These are phyloP conservation scores for Amanita inopinata DNA, from an alignment of 768 basidiomycete genomes.

Conservation along the genomic window DNA sequence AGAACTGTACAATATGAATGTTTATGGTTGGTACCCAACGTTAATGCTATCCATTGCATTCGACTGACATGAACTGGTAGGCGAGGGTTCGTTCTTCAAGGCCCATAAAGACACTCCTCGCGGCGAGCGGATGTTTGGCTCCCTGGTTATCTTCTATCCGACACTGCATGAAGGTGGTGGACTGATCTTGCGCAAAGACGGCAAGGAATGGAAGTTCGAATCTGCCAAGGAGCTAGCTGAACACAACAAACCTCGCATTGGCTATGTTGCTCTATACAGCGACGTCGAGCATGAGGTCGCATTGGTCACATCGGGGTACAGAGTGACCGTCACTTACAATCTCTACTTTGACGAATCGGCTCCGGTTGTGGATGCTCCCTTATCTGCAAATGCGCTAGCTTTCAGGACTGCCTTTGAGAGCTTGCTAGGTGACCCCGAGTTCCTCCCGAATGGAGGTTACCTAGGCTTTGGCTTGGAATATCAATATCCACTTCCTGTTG, in stretches of 20 bases:
- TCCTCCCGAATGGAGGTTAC: constrained; percentile 23
- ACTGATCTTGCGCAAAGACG: constrained; percentile 25
- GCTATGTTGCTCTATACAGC: constrained; percentile 26
- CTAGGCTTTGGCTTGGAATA: constrained; percentile 27
- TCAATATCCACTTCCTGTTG: constrained; percentile 20
- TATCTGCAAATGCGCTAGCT: constrained; percentile 1
- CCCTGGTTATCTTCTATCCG: constrained; percentile 42
- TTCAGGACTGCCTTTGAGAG: constrained; percentile 15
- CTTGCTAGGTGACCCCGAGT: constrained; percentile 18
- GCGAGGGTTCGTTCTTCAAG: constrained; percentile 38
- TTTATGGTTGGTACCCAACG: constrained; percentile 25
- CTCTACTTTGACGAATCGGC: constrained; percentile 21
- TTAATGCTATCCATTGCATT: too few relatives aligned
- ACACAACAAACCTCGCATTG: constrained; percentile 17
- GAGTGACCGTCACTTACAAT: constrained; percentile 34
- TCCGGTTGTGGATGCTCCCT: background rate
- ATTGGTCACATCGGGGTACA: constrained; percentile 25
- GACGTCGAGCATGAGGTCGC: constrained; percentile 33
- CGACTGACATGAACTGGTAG: constrained; percentile 14
- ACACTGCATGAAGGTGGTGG: constrained; percentile 35
- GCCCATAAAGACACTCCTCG: constrained; percentile 40
- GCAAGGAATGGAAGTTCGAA: constrained; percentile 28
- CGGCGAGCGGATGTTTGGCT: constrained; percentile 36
- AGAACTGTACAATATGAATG: constrained; percentile 28
- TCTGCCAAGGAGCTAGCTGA: constrained; percentile 17